phyloP scores from a whole-genome alignment of 2,329 filamentous ascomycete species.

The Fusarium sp. region DNA sequence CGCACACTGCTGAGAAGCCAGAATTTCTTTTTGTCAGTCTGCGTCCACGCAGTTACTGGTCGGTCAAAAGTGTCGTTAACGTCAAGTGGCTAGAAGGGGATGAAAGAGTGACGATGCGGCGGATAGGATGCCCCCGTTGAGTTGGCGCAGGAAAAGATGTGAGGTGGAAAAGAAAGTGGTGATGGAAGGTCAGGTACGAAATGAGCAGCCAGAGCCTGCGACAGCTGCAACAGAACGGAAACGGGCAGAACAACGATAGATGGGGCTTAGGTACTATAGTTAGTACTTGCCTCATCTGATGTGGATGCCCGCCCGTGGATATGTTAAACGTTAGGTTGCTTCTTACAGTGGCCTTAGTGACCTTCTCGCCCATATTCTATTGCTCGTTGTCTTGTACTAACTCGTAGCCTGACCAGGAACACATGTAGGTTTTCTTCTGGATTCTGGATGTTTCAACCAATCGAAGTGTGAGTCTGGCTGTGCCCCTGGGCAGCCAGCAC shows the following conservation, averaged over 20 bases:
- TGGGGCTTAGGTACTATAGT: slow-evolving; percentile 20
- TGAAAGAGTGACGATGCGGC: slow-evolving; percentile 38
- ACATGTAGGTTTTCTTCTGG: slow-evolving; percentile 9
- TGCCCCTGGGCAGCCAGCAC: slow-evolving; percentile 8
- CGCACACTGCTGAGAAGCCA: slow-evolving; percentile 31
- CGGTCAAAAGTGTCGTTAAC: slow-evolving; percentile 11
- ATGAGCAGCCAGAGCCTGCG: slow-evolving; percentile 31
- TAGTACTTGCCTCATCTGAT: slow-evolving; percentile 27
- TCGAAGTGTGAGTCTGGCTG: slow-evolving; percentile 7
- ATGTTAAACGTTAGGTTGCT: not conserved
- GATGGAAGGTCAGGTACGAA: slow-evolving; percentile 36
- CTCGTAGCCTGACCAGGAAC: slow-evolving; percentile 5
- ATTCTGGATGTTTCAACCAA: slow-evolving; percentile 35
- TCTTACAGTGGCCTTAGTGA: slow-evolving; percentile 29
- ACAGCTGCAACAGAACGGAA: slow-evolving; percentile 31
- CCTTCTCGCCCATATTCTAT: slow-evolving; percentile 17
- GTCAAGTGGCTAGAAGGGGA: slow-evolving; percentile 22
- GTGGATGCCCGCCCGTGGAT: slow-evolving; percentile 3
- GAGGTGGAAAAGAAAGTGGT: slow-evolving; percentile 37
- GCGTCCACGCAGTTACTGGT: slow-evolving; percentile 29
- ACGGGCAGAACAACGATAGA: slow-evolving; percentile 27
- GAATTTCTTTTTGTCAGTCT: slow-evolving; percentile 30
- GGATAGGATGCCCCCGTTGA: slow-evolving; percentile 34
- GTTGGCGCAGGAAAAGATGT: slow-evolving; percentile 35
- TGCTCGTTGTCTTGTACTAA: slow-evolving; percentile 16